Percentiles rank a stretch among this genome's conserved stretches.
Evolutionary conservation across 2,329 filamentous ascomycete genomes (phyloP).

Genomic region (Coniella lustricola): DNA sequence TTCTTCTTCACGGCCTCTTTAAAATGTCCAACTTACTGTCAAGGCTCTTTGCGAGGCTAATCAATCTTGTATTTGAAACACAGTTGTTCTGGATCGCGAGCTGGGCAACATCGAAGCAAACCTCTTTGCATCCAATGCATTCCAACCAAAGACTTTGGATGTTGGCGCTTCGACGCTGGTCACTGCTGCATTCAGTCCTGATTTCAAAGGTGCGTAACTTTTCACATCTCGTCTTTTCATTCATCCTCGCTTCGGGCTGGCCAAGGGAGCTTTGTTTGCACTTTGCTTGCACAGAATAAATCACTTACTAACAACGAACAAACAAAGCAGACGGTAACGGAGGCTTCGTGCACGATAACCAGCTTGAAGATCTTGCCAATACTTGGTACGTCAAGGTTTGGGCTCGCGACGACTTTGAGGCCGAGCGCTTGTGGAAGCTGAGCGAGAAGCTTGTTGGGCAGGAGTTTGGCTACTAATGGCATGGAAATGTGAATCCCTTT

Average conservation of each 20-base stretch:
- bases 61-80: too few relatives aligned
- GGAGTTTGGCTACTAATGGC: conserved; percentile 24
- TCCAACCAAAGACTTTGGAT: neutral
- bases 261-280: too few relatives aligned
- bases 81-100: neutral
- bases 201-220: neutral
- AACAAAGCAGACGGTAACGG: conserved; percentile 19
- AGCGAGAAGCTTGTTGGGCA: conserved; percentile 39
- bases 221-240: too few relatives aligned
- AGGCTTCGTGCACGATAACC: conserved; percentile 18
- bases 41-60: too few relatives aligned
- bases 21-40: too few relatives aligned
- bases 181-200: conserved; percentile 1
- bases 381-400: conserved; percentile 18
- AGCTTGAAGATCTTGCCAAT: conserved; percentile 16
- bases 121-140: neutral
- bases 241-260: too few relatives aligned
- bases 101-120: neutral
- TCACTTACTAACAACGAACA: neutral
- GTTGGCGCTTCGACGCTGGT: neutral
- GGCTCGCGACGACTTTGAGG: conserved; percentile 21
- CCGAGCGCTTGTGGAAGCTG: conserved; percentile 37
- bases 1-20: too few relatives aligned
- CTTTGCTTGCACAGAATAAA: too few relatives aligned
- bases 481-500: too few relatives aligned